These are phyloP conservation scores for Quercus alba DNA, from an alignment of 306 rosid species.

Conservation along the genomic window DNA sequence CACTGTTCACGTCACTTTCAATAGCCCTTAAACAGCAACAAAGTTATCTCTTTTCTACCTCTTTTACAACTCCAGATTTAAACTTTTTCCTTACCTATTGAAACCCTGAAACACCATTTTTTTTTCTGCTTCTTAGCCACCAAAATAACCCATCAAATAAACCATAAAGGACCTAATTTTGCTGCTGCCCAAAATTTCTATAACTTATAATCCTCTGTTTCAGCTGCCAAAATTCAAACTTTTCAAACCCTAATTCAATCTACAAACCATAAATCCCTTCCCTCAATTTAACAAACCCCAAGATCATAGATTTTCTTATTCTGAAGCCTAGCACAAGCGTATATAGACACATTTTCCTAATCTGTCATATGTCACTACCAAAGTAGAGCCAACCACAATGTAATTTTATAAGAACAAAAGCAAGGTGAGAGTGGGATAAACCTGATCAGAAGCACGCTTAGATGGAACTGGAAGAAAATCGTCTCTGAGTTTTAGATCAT, in stretches of 20 bases:
- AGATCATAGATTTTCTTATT: neutral
- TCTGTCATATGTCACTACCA: conserved; percentile 11
- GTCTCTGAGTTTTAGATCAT: conserved; percentile 69
- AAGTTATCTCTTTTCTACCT: neutral
- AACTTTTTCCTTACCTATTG: neutral
- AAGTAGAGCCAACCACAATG: conserved; percentile 10
- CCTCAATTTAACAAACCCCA: neutral
- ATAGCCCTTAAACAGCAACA: neutral
- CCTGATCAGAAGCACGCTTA: conserved; percentile 81
- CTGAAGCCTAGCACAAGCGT: neutral
- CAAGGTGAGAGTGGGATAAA: conserved; percentile 18
- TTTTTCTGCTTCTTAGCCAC: neutral
- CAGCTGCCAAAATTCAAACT: neutral
- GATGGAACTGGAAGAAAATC: conserved; percentile 73
- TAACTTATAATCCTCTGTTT: neutral
- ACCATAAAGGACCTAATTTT: neutral
- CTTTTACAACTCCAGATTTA: neutral
- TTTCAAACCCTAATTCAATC: neutral
- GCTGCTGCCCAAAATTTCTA: neutral
- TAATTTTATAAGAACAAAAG: conserved; percentile 25
- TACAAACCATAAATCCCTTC: neutral
- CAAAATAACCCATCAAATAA: neutral
- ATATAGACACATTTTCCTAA: neutral
- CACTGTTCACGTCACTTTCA: neutral
- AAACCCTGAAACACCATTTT: neutral